Conservation (phyloP, 305 asterid genomes). For the Coffea humblotiana region DNA sequence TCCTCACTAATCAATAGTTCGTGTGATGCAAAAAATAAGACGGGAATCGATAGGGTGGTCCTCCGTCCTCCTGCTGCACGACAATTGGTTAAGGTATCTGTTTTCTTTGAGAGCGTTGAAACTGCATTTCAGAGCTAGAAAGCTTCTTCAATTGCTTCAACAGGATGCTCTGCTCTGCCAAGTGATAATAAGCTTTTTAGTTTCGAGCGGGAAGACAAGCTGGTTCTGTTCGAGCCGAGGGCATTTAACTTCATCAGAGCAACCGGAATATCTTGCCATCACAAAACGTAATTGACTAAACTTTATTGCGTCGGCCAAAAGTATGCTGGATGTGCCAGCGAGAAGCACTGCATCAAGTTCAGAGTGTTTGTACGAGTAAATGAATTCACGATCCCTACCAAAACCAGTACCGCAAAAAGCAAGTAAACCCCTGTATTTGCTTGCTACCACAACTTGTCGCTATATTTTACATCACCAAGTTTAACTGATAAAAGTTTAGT, state of each 20-base stretch:
- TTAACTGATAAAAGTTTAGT: not conserved
- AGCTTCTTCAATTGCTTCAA: conserved; percentile 8
- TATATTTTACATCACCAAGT: not conserved
- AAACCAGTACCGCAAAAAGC: not conserved
- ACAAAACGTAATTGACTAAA: not conserved
- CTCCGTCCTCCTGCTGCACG: not conserved
- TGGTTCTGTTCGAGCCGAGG: not conserved
- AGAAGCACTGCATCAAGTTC: not conserved
- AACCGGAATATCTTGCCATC: not conserved
- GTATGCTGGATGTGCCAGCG: not conserved
- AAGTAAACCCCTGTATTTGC: not conserved
- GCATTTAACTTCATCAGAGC: not conserved
- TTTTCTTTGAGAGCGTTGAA: not conserved
- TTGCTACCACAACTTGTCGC: not conserved
- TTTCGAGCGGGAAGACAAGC: not conserved
- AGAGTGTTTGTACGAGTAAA: not conserved
- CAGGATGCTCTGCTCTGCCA: conserved; percentile 12
- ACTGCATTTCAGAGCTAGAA: not conserved
- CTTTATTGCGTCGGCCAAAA: not conserved
- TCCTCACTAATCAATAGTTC: not conserved
- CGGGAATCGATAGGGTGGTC: not conserved
- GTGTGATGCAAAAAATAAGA: not conserved
- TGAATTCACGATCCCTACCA: not conserved
- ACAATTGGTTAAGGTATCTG: not conserved
- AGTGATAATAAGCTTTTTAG: not conserved